A percentile compares a stretch with the other conserved stretches of the same genome.
Evolutionary conservation across 129 eudicot genomes (phyloP).

Genomic region (Scalesia atractyloides): DNA sequence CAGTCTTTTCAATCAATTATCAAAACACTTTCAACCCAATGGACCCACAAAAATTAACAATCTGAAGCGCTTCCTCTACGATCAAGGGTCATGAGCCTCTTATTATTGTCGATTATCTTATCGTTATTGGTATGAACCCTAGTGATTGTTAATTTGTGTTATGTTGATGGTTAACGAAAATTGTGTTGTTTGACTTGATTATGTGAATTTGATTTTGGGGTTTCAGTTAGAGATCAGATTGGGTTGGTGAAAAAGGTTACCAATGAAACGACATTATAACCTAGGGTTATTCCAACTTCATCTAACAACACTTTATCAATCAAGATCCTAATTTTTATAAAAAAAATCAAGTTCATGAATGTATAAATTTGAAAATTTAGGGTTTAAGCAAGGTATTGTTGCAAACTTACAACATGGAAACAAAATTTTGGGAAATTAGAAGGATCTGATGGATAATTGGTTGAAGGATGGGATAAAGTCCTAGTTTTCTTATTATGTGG

Average conservation of each 20-base stretch:
- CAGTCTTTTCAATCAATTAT: slow-evolving; percentile 21
- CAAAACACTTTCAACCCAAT: background rate
- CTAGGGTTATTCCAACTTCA: no score
- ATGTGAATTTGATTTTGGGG: background rate
- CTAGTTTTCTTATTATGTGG: no score
- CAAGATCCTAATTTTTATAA: no score
- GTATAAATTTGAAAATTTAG: no score
- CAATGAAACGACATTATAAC: slow-evolving; percentile 58
- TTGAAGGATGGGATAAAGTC: no score
- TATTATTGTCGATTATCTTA: background rate
- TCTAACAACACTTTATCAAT: no score
- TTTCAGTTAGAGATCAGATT: slow-evolving; percentile 42
- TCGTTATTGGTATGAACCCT: slow-evolving; percentile 28
- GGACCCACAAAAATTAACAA: slow-evolving; percentile 10
- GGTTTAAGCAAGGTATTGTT: no score
- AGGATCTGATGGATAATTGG: no score
- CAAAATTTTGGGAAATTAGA: no score
- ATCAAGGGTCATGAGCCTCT: slow-evolving; percentile 17
- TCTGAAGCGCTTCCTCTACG: slow-evolving; percentile 25
- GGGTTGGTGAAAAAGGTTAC: slow-evolving; percentile 91
- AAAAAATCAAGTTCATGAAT: no score
- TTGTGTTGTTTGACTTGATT: background rate
- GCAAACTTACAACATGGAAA: no score
- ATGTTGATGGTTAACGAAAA: background rate
- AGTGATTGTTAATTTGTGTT: background rate